Evolutionary conservation across 1,284 basidiomycete species (phyloP).

Genomic region (Boletus semigastroideus): DNA sequence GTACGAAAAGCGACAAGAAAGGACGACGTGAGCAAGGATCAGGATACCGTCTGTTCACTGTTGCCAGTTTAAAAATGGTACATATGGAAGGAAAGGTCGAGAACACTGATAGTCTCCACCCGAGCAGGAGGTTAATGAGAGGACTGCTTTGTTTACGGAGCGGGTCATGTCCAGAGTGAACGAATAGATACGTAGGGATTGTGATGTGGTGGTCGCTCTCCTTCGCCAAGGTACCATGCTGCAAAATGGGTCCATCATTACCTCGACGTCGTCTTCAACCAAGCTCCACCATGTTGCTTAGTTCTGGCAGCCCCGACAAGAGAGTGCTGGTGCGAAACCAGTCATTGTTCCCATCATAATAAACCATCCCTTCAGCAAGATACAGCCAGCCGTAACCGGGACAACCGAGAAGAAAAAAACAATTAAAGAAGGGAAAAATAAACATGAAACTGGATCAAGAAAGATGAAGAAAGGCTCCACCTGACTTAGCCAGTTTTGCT

Average conservation of each 20-base stretch:
- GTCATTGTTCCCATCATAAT: constrained; percentile 19
- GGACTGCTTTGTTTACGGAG: constrained; percentile 20
- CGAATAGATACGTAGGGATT: constrained; percentile 35
- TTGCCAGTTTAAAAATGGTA: not conserved
- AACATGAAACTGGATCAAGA: constrained; percentile 26
- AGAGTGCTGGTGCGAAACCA: constrained; percentile 10
- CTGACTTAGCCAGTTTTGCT: constrained; percentile 61
- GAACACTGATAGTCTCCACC: constrained; percentile 4
- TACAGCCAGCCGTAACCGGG: constrained; percentile 26
- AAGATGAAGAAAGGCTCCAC: constrained; percentile 26
- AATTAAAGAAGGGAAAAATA: constrained; percentile 30
- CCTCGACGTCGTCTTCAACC: constrained; percentile 14
- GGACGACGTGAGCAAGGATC: constrained; percentile 8
- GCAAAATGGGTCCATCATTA: constrained; percentile 23
- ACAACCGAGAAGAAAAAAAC: constrained; percentile 27
- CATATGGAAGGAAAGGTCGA: constrained; percentile 6
- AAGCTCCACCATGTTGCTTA: constrained; percentile 11
- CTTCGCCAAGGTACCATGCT: constrained; percentile 22
- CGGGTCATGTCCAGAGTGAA: constrained; percentile 29
- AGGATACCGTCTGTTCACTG: constrained; percentile 5
- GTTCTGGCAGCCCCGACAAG: constrained; percentile 9
- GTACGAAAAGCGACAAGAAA: not conserved
- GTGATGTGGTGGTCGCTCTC: constrained; percentile 19
- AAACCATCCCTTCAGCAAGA: constrained; percentile 28
- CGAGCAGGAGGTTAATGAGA: constrained; percentile 16